Evolutionary conservation across 2,329 filamentous ascomycete genomes (phyloP), one percentile per base, ranked within the genome.

Genomic region (Plenodomus lindquistii): DNA sequence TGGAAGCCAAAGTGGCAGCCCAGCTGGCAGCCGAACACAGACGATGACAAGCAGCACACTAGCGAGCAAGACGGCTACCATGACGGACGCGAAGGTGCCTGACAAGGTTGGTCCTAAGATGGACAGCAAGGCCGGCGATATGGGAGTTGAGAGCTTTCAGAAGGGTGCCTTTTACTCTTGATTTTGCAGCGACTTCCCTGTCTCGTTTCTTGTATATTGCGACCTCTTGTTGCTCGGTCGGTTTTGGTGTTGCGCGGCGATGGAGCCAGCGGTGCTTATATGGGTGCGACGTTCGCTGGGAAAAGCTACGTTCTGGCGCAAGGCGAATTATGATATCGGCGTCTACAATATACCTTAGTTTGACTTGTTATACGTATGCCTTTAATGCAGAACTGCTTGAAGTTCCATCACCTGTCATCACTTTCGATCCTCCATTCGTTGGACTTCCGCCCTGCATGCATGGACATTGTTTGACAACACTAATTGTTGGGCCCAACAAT

Each of bases 121-220:
- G 0, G 77, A 78, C 46, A 80, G 82, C 24, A 87, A 86, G 67
- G 78, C 81, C 42, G 82, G 81, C 2, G 85, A 88, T 66, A 83
- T 87, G 54, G 79, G 78, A 15, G 79, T 86, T 5, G 85, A 89
- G 69, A 87, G 84, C 63, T 88, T 89, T 69, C 85, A 88, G 69
- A 87, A 86, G 73, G 84, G 84, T 44, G 81, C 82, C 16, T 87
- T 88, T 65, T 85, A 86, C 71, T 85, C 83, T 44, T 85, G 73
- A 77, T 44, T 7, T 18, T 44, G 35, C 21, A 22, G 41, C 37
- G 21, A 16, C 4, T 37, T 37, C 8, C 16, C 8, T 22, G n/a
- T 40, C 44, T 24, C 37, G 47, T 46, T 40, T 60, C 48, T 42
- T 60, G 40, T 60, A 51, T 35, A 52, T 44, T 46, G 45, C 27